These are phyloP conservation scores for Venturia aucupariae DNA, from an alignment of 2,329 filamentous ascomycete genomes.

Conservation along the genomic window DNA sequence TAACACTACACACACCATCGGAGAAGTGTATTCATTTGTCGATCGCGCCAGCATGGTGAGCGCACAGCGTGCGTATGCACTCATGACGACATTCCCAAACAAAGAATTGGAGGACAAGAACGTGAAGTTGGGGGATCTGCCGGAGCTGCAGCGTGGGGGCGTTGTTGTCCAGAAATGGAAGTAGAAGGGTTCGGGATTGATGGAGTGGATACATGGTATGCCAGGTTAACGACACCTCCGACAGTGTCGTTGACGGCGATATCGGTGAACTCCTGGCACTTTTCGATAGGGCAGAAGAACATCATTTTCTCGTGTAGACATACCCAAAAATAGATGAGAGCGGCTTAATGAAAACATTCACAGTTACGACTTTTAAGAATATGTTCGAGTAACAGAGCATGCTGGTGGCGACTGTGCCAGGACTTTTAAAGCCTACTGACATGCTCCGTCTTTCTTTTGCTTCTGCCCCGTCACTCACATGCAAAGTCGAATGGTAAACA, in stretches of 20 bases:
- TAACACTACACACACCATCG: conserved; percentile 69
- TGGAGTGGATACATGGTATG: background rate
- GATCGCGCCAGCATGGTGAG: conserved; percentile 52
- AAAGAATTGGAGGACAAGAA: conserved; percentile 66
- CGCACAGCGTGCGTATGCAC: conserved; percentile 54
- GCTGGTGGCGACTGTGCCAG: background rate
- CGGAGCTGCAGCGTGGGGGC: conserved; percentile 43
- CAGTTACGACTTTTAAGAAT: background rate
- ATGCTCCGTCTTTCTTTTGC: too few relatives aligned
- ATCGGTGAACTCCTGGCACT: background rate
- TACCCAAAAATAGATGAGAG: background rate
- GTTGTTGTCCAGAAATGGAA: conserved; percentile 49
- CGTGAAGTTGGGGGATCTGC: conserved; percentile 37
- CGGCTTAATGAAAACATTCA: background rate
- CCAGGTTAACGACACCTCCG: background rate
- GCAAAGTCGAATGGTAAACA: too few relatives aligned
- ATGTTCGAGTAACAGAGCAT: background rate
- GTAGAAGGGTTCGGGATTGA: background rate
- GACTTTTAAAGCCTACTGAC: background rate
- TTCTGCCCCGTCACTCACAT: too few relatives aligned
- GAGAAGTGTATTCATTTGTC: conserved; percentile 69
- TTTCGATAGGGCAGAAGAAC: background rate
- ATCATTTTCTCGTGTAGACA: background rate
- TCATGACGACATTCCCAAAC: conserved; percentile 76
- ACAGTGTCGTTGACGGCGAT: background rate